Conservation (phyloP, 805 yeast species). For the Maudiozyma saulgeensis region DNA sequence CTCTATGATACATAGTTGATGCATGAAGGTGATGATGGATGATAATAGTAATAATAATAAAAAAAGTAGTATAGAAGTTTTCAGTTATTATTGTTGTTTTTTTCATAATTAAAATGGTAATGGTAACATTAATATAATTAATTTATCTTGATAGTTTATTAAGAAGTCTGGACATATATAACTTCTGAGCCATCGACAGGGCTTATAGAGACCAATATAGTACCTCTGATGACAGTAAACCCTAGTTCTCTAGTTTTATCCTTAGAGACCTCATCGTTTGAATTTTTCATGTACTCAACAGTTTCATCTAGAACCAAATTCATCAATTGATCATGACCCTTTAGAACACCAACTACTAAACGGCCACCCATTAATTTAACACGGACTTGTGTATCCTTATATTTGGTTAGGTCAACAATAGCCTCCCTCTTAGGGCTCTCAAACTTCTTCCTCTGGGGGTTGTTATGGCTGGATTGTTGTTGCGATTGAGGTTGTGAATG, state of each 20-base stretch:
- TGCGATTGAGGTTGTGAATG: background rate
- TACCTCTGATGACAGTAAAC: conserved; percentile 78
- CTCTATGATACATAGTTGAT: too few species aligned
- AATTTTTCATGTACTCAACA: conserved; percentile 49
- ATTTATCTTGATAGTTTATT: background rate
- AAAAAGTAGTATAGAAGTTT: too few species aligned
- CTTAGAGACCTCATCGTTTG: conserved; percentile 59
- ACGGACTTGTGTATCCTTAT: conserved; percentile 60
- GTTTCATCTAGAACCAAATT: conserved; percentile 67
- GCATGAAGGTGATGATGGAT: background rate
- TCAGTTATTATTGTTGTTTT: background rate
- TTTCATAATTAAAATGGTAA: background rate
- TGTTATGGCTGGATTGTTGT: background rate
- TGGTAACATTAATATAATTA: background rate
- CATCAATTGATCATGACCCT: conserved; percentile 78
- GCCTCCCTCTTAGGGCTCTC: conserved; percentile 89
- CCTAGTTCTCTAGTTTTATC: conserved; percentile 62
- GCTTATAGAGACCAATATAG: conserved; percentile 44
- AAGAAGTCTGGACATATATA: conserved; percentile 18
- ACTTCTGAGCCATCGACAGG: conserved; percentile 28
- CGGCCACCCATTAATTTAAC: conserved; percentile 84
- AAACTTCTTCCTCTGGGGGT: conserved; percentile 28
- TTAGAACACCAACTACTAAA: conserved; percentile 66
- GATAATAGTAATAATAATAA: too few species aligned
- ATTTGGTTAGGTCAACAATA: conserved; percentile 68